Evolutionary conservation across 306 rosid genomes (phyloP), one percentile per base, ranked within the genome.

Genomic region (Pachyrhizus erosus): DNA sequence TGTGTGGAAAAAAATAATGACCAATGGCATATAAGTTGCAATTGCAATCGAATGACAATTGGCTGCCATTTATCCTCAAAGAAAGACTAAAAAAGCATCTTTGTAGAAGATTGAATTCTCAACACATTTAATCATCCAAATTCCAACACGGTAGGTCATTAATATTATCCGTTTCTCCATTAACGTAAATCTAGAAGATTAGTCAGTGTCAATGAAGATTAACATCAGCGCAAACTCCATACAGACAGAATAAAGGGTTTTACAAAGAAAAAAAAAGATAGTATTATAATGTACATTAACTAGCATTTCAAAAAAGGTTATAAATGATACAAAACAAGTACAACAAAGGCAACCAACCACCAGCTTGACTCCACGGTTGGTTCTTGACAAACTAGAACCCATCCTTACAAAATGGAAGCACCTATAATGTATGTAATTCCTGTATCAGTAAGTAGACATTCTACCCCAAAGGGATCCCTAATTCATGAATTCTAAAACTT

Each of bases 401-500:
- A 58, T 80, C 80, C 77, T 49, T 20, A 55, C 84, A 84, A 78
- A 76, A 74, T 49, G 80, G 46, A 80, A 82, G 87, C 87, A 46
- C 80, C 80, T 58, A 14, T 52, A 21, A 42, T 33, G 75, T 55
- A 67, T 67, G 54, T 51, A 57, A 70, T 78, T 71, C 81, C 76
- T 72, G 82, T 65, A 64, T 64, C 45, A 55, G 66, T 71, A 66
- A 73, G 64, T 52, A 18, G 79, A 82, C 52, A 82, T 42, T 61
- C 5, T 10, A 77, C 39, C 85, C 84, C 75, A 23, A 45, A 60
- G 73, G 60, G 83, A 43, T 33, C 84, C 78, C 85, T 90, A 90
- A 76, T 88, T 96, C 69, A 93, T 77, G 91, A 90, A 96, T 64
- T 93, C 97, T 72, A 92, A 55, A 40, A 90, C 99, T 61, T 89